A percentile compares a stretch with the other conserved stretches of the same genome.
Evolutionary conservation across 106 monocot genomes (phyloP).

Genomic region (Dioscorea dumetorum): DNA sequence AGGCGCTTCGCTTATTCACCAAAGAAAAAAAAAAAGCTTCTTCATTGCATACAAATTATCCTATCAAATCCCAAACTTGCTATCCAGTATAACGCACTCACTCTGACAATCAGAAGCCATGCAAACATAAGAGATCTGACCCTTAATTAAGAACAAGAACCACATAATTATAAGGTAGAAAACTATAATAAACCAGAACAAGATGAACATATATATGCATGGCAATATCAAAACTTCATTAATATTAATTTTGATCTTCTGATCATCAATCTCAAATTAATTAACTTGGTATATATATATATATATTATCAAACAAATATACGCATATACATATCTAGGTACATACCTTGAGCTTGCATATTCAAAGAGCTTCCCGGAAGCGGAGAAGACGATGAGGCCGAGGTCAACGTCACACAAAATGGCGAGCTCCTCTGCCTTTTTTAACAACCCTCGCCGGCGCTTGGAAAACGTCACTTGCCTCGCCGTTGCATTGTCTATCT

Average conservation of each 20-base stretch:
- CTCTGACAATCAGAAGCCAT: background rate
- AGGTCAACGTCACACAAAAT: slow-evolving; percentile 62
- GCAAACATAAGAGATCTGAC: background rate
- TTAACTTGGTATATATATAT: no score
- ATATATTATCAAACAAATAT: no score
- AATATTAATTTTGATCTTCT: no score
- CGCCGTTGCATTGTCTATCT: slow-evolving; percentile 37
- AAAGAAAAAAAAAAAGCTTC: no score
- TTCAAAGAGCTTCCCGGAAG: slow-evolving; percentile 40
- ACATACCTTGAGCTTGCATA: slow-evolving; percentile 35
- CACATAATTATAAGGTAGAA: no score
- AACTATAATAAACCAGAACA: no score
- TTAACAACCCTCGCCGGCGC: slow-evolving; percentile 51
- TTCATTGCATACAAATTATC: no score
- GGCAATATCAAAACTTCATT: background rate
- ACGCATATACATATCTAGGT: no score
- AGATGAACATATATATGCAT: background rate
- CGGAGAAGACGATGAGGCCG: slow-evolving; percentile 61
- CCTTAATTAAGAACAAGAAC: background rate
- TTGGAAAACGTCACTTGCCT: slow-evolving; percentile 74
- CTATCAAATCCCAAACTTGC: background rate
- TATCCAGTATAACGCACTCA: background rate
- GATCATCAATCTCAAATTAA: no score
- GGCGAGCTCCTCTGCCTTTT: slow-evolving; percentile 63
- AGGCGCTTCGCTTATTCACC: no score